Conservation (phyloP, 2,329 filamentous ascomycete species). For the Fusarium sp. region DNA sequence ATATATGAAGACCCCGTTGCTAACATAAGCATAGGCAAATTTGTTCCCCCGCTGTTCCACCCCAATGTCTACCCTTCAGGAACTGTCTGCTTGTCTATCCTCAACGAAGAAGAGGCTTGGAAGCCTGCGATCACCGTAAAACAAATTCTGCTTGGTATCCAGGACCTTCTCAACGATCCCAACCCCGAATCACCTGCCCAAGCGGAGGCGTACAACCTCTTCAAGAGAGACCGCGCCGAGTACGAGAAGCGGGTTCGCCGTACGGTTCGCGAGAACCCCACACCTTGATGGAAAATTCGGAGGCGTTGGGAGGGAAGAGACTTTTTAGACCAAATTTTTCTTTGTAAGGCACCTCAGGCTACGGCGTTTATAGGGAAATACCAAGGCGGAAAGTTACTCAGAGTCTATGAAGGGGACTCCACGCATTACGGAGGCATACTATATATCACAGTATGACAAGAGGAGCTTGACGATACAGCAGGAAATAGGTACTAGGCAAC, state of each 20-base stretch:
- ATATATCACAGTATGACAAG: conserved; percentile 31
- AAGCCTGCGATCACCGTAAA: conserved; percentile 99
- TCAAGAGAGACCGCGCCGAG: conserved; percentile 86
- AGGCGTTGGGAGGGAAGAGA: conserved; percentile 8
- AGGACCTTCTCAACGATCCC: conserved; percentile 94
- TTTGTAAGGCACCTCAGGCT: conserved; percentile 40
- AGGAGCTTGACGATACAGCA: conserved; percentile 18
- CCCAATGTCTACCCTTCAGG: conserved; percentile 99
- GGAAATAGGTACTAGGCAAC: conserved; percentile 1
- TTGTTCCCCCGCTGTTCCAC: conserved; percentile 94
- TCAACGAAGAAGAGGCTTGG: conserved; percentile 99
- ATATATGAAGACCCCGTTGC: background rate
- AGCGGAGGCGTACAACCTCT: conserved; percentile 96
- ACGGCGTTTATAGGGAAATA: conserved; percentile 50
- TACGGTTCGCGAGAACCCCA: conserved; percentile 90
- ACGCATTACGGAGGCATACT: conserved; percentile 7
- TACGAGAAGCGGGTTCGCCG: conserved; percentile 91
- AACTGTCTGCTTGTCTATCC: conserved; percentile 94
- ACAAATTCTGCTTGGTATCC: conserved; percentile 95
- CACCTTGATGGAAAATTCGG: conserved; percentile 63
- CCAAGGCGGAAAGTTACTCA: conserved; percentile 45
- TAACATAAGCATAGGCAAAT: conserved; percentile 77
- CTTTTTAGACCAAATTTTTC: conserved; percentile 29
- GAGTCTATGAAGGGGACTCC: conserved; percentile 11
- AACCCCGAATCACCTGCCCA: conserved; percentile 98